Evolutionary conservation across 1,284 basidiomycete species (phyloP).

Genomic region (Meripilus lineatus): DNA sequence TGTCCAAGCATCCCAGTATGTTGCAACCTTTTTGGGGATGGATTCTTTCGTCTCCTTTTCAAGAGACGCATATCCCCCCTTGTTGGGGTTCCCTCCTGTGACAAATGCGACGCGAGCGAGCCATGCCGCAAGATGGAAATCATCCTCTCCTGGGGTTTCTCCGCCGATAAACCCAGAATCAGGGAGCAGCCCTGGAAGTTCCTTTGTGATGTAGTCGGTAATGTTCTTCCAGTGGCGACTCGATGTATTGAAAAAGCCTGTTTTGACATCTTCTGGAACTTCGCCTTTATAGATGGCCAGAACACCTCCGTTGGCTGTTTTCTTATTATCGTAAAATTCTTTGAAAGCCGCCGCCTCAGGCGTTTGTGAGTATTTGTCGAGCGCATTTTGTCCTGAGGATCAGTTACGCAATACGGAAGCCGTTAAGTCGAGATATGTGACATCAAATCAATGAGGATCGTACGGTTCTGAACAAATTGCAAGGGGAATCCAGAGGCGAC

Average conservation of each 20-base stretch:
- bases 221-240: slow-evolving; percentile 36
- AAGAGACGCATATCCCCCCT: slow-evolving; percentile 32
- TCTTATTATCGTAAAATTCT: slow-evolving; percentile 49
- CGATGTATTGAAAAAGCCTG: slow-evolving; percentile 38
- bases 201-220: slow-evolving; percentile 33
- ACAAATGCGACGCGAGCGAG: slow-evolving; percentile 40
- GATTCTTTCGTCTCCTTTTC: slow-evolving; percentile 37
- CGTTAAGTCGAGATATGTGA: background rate
- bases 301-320: slow-evolving; percentile 40
- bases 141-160: slow-evolving; percentile 43
- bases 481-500: slow-evolving; percentile 35
- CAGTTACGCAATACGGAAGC: too few species aligned
- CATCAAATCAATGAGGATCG: slow-evolving; percentile 23
- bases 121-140: slow-evolving; percentile 52
- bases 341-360: slow-evolving; percentile 42
- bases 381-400: slow-evolving; percentile 34
- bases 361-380: slow-evolving; percentile 36
- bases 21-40: slow-evolving; percentile 35
- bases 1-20: slow-evolving; percentile 47
- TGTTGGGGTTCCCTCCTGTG: slow-evolving; percentile 28
- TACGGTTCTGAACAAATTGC: slow-evolving; percentile 41
- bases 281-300: slow-evolving; percentile 40
- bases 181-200: slow-evolving; percentile 38
- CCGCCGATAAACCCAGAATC: slow-evolving; percentile 45
- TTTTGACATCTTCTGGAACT: slow-evolving; percentile 30